These are phyloP conservation scores for Tolypocladium ovalisporum DNA, from an alignment of 2,329 filamentous ascomycete species.

Conservation along the genomic window DNA sequence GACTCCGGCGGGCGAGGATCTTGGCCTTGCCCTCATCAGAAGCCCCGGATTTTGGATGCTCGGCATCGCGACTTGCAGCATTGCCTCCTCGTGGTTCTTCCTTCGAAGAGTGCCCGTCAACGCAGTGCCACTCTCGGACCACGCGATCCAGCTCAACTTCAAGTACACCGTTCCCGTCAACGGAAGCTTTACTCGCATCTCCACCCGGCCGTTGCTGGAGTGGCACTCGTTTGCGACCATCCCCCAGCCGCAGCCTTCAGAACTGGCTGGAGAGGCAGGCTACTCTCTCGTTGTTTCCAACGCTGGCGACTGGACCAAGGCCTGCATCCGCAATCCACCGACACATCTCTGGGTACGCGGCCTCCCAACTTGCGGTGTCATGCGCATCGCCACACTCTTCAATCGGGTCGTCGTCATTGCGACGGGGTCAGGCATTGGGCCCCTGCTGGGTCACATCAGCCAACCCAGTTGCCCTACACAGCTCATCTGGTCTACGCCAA, in stretches of 20 bases:
- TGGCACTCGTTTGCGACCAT: conserved; percentile 72
- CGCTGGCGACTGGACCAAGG: conserved; percentile 64
- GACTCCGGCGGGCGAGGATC: conserved; percentile 17
- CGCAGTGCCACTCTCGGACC: conserved; percentile 56
- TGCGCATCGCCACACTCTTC: conserved; percentile 58
- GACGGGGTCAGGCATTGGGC: conserved; percentile 65
- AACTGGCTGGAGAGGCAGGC: conserved; percentile 22
- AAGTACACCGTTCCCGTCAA: conserved; percentile 47
- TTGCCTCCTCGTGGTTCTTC: conserved; percentile 63
- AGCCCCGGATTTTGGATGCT: conserved; percentile 56
- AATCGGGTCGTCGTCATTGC: conserved; percentile 54
- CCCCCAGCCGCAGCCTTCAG: conserved; percentile 35
- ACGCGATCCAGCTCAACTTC: conserved; percentile 63
- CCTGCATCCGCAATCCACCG: conserved; percentile 51
- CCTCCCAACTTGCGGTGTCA: conserved; percentile 54
- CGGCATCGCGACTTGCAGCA: conserved; percentile 47
- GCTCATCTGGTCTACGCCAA: conserved; percentile 58
- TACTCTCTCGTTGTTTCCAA: conserved; percentile 63
- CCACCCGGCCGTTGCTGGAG: conserved; percentile 53
- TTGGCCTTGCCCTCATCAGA: conserved; percentile 24
- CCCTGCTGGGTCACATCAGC: conserved; percentile 50
- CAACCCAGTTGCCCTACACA: conserved; percentile 38
- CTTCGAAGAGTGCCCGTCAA: conserved; percentile 57
- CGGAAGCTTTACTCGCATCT: conserved; percentile 39
- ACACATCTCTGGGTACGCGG: conserved; percentile 57